Evolutionary conservation across 2,329 filamentous ascomycete genomes (phyloP), one percentile per base, ranked within the genome.

Genomic region (Paramyrothecium sp.): DNA sequence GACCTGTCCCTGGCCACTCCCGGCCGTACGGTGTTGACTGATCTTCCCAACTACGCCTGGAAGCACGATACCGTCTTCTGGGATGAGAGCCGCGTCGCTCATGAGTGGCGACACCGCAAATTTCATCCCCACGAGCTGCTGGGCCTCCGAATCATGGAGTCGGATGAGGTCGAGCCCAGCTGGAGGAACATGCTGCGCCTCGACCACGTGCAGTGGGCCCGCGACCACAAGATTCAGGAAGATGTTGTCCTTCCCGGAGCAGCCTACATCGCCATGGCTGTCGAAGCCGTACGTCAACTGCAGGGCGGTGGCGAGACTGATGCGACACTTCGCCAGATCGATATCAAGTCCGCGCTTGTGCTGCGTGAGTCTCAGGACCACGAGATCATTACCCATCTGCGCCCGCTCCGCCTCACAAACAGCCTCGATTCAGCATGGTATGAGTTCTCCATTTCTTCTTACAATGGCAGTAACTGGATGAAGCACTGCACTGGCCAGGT

Each of bases 221-320:
- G 76, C 55, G 74, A 77, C 59, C 77, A 78, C 67, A 60, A 65
- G 38, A 75, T 77, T 72, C 72, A 78, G 58, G 77, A 70, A 62
- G 69, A 77, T 51, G 72, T 73, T 56, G 73, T 78, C 57, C 74
- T 73, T 56, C 71, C 76, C 48, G 73, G 69, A 12, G 67, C 70
- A 11, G 75, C 73, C 48, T 64, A 66, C 16, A 65, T 71, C 3
- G 69, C 72, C 22, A 67, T 75, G 60, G 60, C 58, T 7, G 57
- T 61, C 17, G 63, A 65, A 46, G 63, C 59, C 1, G 56, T 60
- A 3, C 57, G 56, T 10, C 60, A 62, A 38, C 58, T 58, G 3
- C 22, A 51, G 13, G 21, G 21, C 12, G 49, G 49, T 22, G 23
- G 19, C 49, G 49, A 33, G 23, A 51, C 49, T 19, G 49, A 51